Percentiles rank a stretch among this genome's conserved stretches.
These are phyloP conservation scores for Nitzschia sp. DNA, from an alignment of 108 stramenopile genomes.

Conservation along the genomic window DNA sequence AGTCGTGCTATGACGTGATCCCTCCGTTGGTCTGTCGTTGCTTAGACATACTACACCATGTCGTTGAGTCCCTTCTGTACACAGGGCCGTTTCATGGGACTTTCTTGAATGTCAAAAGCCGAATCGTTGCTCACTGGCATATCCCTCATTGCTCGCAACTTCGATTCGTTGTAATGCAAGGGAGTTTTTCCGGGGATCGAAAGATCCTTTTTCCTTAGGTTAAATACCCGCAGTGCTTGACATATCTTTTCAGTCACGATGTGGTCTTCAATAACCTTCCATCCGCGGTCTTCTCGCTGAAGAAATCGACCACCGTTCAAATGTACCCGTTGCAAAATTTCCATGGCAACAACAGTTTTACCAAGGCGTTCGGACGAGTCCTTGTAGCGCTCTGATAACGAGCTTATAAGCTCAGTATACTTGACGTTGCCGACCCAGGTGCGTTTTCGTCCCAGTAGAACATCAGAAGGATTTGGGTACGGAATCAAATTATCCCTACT, in stretches of 20 bases:
- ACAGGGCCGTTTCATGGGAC: no score
- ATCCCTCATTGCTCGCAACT: no score
- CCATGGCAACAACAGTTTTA: slow-evolving; percentile 8
- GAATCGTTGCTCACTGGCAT: no score
- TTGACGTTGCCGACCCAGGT: slow-evolving; percentile 13
- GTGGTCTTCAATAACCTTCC: slow-evolving; percentile 10
- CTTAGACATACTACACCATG: no score
- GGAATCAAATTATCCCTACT: neutral
- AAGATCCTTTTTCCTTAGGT: no score
- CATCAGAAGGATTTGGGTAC: slow-evolving; percentile 10
- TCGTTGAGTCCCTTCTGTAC: no score
- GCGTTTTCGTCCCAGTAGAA: slow-evolving; percentile 29
- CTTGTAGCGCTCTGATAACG: slow-evolving; percentile 1
- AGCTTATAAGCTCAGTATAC: neutral
- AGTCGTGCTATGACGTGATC: no score
- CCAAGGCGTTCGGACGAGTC: neutral
- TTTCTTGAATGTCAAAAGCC: no score
- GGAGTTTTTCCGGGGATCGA: no score
- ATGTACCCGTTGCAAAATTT: neutral
- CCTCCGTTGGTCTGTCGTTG: no score
- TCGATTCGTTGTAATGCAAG: no score
- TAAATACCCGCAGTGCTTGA: slow-evolving; percentile 5
- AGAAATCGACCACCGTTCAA: slow-evolving; percentile 7
- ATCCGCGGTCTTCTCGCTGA: neutral
- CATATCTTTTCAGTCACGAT: neutral